Percentiles rank a stretch among this genome's conserved stretches.
Conservation (phyloP, 2,329 filamentous ascomycete species). For the Cytospora leucostoma region DNA sequence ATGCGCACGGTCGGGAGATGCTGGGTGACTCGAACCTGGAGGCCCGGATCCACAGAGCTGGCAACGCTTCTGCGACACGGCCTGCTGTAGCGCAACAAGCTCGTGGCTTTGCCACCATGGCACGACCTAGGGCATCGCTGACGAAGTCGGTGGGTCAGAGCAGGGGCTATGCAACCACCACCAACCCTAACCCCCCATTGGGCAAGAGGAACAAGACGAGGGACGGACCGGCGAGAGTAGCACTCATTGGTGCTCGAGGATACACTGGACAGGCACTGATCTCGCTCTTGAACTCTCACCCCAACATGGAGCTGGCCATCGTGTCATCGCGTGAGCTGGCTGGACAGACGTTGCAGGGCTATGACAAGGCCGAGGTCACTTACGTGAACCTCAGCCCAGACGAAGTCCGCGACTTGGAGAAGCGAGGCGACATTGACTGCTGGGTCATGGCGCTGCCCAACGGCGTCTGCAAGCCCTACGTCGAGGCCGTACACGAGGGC, state of each 20-base stretch:
- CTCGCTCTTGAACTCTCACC: slow-evolving; percentile 82
- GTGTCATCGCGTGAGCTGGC: slow-evolving; percentile 92
- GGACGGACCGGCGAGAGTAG: slow-evolving; percentile 74
- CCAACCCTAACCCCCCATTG: slow-evolving; percentile 87
- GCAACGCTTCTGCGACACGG: slow-evolving; percentile 36
- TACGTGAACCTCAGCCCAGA: slow-evolving; percentile 91
- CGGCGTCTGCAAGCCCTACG: slow-evolving; percentile 89
- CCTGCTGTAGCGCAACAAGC: slow-evolving; percentile 54
- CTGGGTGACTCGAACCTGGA: slow-evolving; percentile 88
- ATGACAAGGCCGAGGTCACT: slow-evolving; percentile 85
- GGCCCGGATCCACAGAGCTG: slow-evolving; percentile 75
- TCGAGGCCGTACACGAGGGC: slow-evolving; percentile 80
- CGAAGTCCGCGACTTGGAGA: slow-evolving; percentile 82
- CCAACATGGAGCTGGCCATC: slow-evolving; percentile 84
- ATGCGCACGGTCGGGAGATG: slow-evolving; percentile 79
- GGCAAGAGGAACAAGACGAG: slow-evolving; percentile 88
- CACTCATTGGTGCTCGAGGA: slow-evolving; percentile 86
- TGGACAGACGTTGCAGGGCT: slow-evolving; percentile 84
- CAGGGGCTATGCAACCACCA: slow-evolving; percentile 62
- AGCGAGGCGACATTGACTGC: slow-evolving; percentile 83
- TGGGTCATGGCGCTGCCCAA: slow-evolving; percentile 99
- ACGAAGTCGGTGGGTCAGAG: slow-evolving; percentile 20
- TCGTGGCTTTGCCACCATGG: slow-evolving; percentile 66
- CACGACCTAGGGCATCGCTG: slow-evolving; percentile 36
- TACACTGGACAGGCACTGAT: slow-evolving; percentile 94